Evolutionary conservation across 1,139 yeast species (phyloP), one percentile per base, ranked within the genome.

Genomic region (Saccharomyces hybrid): DNA sequence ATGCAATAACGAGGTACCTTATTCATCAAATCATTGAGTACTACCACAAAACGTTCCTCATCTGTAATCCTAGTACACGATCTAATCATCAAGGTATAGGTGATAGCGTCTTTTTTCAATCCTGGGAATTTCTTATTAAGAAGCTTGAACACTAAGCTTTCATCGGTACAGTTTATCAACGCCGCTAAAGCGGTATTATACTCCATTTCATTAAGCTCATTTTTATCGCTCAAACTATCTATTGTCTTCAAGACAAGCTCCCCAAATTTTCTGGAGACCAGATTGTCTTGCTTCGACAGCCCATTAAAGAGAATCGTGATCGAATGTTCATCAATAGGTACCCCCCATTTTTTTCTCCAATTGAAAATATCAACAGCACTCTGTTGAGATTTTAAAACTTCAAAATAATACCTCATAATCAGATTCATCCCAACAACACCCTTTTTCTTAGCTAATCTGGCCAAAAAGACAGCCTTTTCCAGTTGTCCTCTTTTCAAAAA

Each of bases 371-470:
- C 78, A 47, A 84, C 58, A 0, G 85, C 86, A 3, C 77, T 71
- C 46, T 76, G 76, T 2, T 74, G 64, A 32, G 65, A 70, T 9
- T 71, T 58, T 3, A 73, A 75, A 6, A 72, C 68, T 6, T 70
- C 68, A 9, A 83, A 67, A 38, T 76, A 71, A 73, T 80, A 77
- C 57, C 78, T 76, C 63, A 81, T 67, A 0, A 86, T 75, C 14
- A 78, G 73, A 59, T 86, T 86, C 81, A 82, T 78, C 0, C 81
- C 87, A 30, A 82, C 87, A 0, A 75, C 64, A 7, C 88, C 88
- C 32, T 75, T 73, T 5, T 60, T 61, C 27, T 76, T 73, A 0
- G 87, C 83, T 28, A 84, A 58, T 50, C 76, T 74, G 5, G 81
- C 77, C 26, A 84, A 68, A 57, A 75, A 74, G 14, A 77, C 60